Conservation (phyloP, 2,329 filamentous ascomycete genomes). For the Talaromyces sp. region DNA sequence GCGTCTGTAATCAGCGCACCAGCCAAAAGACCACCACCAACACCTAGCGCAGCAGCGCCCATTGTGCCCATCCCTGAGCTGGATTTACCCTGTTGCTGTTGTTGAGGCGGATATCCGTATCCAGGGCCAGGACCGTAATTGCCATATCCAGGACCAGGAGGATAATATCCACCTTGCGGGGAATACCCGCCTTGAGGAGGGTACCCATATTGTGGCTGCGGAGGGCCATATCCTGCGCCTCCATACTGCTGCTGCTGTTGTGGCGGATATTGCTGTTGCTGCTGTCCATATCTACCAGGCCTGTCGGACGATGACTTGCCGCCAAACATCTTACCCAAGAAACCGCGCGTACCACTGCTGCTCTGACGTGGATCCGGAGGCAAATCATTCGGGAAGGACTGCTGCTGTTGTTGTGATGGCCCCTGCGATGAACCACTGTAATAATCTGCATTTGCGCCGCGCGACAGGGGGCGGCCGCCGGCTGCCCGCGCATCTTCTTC, state of each 20-base stretch:
- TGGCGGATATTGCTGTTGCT: slow-evolving; percentile 2
- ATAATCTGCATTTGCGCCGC: slow-evolving; percentile 42
- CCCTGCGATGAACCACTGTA: slow-evolving; percentile 29
- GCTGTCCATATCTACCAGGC: background rate
- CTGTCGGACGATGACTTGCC: slow-evolving; percentile 1
- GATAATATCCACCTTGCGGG: slow-evolving; percentile 18
- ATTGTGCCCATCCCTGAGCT: slow-evolving; percentile 56
- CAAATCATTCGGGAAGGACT: background rate
- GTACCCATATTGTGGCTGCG: slow-evolving; percentile 3
- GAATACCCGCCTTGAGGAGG: slow-evolving; percentile 8
- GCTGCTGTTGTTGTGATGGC: background rate
- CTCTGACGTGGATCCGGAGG: slow-evolving; percentile 2
- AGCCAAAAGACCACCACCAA: slow-evolving; percentile 75
- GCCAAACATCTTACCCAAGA: slow-evolving; percentile 14
- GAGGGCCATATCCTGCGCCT: background rate
- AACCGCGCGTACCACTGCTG: background rate
- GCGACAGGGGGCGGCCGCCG: slow-evolving; percentile 14
- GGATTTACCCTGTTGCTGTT: slow-evolving; percentile 35
- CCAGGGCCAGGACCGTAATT: slow-evolving; percentile 10
- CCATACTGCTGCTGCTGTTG: slow-evolving; percentile 4
- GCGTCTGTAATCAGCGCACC: slow-evolving; percentile 66
- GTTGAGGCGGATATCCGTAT: slow-evolving; percentile 33
- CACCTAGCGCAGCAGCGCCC: slow-evolving; percentile 69
- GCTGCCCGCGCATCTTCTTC: slow-evolving; percentile 68
- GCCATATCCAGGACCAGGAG: slow-evolving; percentile 14